Conservation (phyloP, 2,329 filamentous ascomycete species). For the Colletotrichum cuscutae region DNA sequence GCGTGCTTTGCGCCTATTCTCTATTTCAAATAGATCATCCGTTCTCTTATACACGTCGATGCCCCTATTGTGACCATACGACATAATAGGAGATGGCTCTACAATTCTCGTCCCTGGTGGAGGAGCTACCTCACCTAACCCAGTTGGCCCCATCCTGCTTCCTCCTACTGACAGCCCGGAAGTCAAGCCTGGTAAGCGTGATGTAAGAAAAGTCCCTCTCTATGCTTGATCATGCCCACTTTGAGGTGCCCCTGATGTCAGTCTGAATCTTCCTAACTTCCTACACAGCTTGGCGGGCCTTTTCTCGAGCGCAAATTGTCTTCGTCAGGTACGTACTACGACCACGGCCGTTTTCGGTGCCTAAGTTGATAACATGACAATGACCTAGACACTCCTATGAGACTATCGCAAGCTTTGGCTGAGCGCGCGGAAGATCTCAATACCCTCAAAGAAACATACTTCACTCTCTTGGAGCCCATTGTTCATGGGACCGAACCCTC, state of each 20-base stretch:
- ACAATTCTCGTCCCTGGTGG: constrained; percentile 13
- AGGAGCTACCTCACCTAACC: neutral
- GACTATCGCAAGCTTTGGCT: neutral
- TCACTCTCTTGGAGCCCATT: neutral
- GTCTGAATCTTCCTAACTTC: neutral
- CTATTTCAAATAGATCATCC: no score
- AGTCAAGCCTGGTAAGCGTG: constrained; percentile 7
- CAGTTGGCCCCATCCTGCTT: neutral
- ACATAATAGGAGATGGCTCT: constrained; percentile 10
- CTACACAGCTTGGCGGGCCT: neutral
- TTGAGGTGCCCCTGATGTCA: neutral
- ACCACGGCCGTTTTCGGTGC: neutral
- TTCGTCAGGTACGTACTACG: neutral
- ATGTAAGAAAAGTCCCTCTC: neutral
- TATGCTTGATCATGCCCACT: neutral
- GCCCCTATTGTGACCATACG: no score
- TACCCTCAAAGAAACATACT: neutral
- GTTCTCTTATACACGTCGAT: no score
- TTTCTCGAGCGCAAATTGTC: neutral
- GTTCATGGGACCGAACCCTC: neutral
- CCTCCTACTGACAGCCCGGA: neutral
- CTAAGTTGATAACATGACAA: no score
- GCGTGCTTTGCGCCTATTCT: no score
- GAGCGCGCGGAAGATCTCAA: neutral
- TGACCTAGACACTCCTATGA: neutral